Percentiles rank a stretch among this genome's conserved stretches.
Evolutionary conservation across 2,329 filamentous ascomycete species (phyloP).

Genomic region (Chrysosporium keratinophilum): DNA sequence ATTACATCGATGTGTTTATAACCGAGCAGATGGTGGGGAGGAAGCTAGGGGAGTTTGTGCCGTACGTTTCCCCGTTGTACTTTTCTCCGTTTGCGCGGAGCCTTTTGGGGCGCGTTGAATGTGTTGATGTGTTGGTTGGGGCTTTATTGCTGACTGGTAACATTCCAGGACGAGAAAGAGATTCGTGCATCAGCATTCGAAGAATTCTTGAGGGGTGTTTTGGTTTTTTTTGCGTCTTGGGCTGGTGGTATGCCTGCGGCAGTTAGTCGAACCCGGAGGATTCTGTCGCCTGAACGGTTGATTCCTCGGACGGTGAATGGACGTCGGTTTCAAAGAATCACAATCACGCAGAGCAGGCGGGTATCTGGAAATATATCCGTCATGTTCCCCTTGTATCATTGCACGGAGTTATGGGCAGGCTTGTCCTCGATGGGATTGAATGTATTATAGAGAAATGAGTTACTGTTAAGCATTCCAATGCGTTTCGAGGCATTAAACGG

Average conservation of each 20-base stretch:
- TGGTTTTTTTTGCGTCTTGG: not conserved
- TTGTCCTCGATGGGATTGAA: not conserved
- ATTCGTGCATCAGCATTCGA: constrained; percentile 59
- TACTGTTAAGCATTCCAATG: not conserved
- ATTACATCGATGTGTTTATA: constrained; percentile 68
- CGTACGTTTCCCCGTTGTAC: constrained; percentile 47
- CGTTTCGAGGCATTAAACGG: not conserved
- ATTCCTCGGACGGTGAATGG: too few relatives aligned
- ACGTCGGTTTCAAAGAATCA: too few relatives aligned
- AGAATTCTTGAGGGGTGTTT: constrained; percentile 40
- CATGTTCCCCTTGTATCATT: not conserved
- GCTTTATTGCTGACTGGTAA: not conserved
- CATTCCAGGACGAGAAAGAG: constrained; percentile 52
- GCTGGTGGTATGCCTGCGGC: not conserved
- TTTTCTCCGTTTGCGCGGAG: not conserved
- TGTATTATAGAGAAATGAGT: constrained; percentile 1
- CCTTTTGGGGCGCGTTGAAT: not conserved
- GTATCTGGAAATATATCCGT: not conserved
- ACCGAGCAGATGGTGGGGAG: constrained; percentile 95
- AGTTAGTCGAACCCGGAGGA: too few relatives aligned
- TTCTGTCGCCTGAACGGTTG: too few relatives aligned
- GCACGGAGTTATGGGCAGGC: constrained; percentile 1
- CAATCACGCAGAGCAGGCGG: not conserved
- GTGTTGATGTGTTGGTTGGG: not conserved
- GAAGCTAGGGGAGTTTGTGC: constrained; percentile 84